These are phyloP conservation scores for Buxus sempervirens DNA, from an alignment of 164 flowering plant genomes.

Conservation along the genomic window DNA sequence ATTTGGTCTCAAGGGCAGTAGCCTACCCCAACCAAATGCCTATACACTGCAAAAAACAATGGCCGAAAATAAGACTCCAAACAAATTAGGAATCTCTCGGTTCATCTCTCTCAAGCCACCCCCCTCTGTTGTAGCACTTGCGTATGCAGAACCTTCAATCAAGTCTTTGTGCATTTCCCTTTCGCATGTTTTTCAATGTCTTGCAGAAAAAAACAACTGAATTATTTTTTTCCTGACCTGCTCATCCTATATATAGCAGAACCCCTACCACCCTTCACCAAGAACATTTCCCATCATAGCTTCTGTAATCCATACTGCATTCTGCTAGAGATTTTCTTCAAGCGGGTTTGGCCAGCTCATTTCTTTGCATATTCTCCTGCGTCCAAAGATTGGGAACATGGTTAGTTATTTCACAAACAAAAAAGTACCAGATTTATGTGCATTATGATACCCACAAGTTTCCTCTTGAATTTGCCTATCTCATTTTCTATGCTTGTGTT, in stretches of 20 bases:
- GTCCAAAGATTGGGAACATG: slow-evolving; percentile 7
- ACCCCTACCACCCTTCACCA: neutral
- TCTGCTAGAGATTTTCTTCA: neutral
- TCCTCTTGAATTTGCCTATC: neutral
- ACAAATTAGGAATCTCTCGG: neutral
- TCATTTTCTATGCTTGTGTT: neutral
- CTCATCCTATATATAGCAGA: slow-evolving; percentile 17
- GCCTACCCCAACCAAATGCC: slow-evolving; percentile 37
- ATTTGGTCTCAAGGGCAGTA: slow-evolving; percentile 35
- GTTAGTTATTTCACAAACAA: slow-evolving; percentile 6
- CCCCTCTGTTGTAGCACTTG: slow-evolving; percentile 7
- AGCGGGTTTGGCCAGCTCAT: neutral
- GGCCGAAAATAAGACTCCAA: neutral
- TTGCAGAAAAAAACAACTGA: slow-evolving; percentile 4
- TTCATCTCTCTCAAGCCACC: slow-evolving; percentile 1
- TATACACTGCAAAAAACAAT: neutral
- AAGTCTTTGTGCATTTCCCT: slow-evolving; percentile 12
- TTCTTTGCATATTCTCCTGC: neutral
- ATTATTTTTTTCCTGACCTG: neutral
- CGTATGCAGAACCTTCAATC: slow-evolving; percentile 5
- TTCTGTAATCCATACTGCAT: neutral
- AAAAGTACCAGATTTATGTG: neutral
- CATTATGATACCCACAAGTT: neutral
- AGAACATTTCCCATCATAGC: neutral
- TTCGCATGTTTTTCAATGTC: neutral